Base-by-base conservation (phyloP, 352 stramenopile genomes). In the Pythium dissotocum region DNA sequence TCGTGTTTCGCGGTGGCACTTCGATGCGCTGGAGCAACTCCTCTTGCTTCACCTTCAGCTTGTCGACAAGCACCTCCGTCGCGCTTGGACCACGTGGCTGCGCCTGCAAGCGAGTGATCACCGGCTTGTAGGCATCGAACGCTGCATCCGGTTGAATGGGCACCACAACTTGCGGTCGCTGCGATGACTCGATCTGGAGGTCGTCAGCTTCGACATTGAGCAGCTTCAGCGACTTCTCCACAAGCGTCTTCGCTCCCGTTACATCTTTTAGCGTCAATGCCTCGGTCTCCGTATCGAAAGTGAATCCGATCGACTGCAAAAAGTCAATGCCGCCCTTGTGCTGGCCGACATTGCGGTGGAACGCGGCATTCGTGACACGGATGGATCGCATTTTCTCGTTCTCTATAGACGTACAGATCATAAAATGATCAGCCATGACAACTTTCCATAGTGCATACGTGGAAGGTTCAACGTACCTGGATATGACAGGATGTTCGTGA, bases 361-460 rank as follows among this genome's bases (percentile, higher is more conserved):
- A 96, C 8, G 79, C 84, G 16, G 82, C 54, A 60, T 96, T 96
- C 0, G 78, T 79, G n/a, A 94, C 60, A 16, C 83, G 81, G 13
- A 96, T 94, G n/a, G 83, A 84, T 12, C 86, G 86, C 65, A 93
- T 66, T 52, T 93, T 96, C 10, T 91, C 76, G 58, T 95, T 92
- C 8, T 88, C 89, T 96, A 57, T 6, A 35, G 10, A 65, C 4
- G 16, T 33, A 7, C 16, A 38, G 8, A 48, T 49, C 36, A 44
- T 40, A 52, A 21, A n/a, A 30, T 24, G 14, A 18, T 51, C 13
- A 51, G 44, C 16, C 14, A n/a, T 10, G 2, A 16, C 21, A 16
- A 30, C 46, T 13, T 18, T 8, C 18, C 7, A 49, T 16, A 4
- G 12, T 26, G 18, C 21, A 10, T 12, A 16, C 16, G 24, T 8